These are phyloP conservation scores for Russula earlei DNA, from an alignment of 768 basidiomycete genomes.

Conservation along the genomic window DNA sequence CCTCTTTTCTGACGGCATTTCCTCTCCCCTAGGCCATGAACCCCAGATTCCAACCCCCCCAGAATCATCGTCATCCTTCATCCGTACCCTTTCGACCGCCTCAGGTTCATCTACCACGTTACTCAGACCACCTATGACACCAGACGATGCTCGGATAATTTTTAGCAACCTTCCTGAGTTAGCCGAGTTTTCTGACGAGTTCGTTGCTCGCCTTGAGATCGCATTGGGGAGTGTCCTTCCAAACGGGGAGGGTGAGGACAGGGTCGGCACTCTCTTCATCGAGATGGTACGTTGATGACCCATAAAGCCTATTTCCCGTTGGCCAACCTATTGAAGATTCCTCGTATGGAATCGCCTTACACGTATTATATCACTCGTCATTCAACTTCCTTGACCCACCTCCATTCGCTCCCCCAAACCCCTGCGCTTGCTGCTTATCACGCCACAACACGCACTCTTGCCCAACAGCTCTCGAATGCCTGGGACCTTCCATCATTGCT, in stretches of 20 bases:
- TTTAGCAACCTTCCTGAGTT: constrained; percentile 73
- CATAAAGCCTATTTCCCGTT: not conserved
- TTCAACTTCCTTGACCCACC: constrained; percentile 61
- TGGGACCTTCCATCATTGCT: constrained; percentile 92
- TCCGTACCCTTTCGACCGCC: constrained; percentile 40
- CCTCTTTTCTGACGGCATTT: not conserved
- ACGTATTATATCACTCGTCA: constrained; percentile 77
- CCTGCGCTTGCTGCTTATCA: constrained; percentile 59
- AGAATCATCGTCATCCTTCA: constrained; percentile 39
- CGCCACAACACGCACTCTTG: constrained; percentile 51
- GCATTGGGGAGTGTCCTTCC: constrained; percentile 57
- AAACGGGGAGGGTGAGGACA: constrained; percentile 58
- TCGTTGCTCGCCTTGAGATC: constrained; percentile 54
- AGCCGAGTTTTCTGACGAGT: constrained; percentile 58
- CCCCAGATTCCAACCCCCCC: constrained; percentile 31
- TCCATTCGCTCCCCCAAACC: constrained; percentile 41
- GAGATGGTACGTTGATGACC: constrained; percentile 41
- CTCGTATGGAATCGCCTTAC: constrained; percentile 62
- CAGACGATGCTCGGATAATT: constrained; percentile 58
- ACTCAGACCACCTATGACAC: constrained; percentile 52
- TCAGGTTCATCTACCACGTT: constrained; percentile 35
- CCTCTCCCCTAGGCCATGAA: constrained; percentile 30
- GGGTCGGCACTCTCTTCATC: constrained; percentile 61
- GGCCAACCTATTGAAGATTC: constrained; percentile 37
- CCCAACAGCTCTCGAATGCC: constrained; percentile 68